Evolutionary conservation across 2,329 filamentous ascomycete genomes (phyloP).

Genomic region (Verticillium klebahnii): DNA sequence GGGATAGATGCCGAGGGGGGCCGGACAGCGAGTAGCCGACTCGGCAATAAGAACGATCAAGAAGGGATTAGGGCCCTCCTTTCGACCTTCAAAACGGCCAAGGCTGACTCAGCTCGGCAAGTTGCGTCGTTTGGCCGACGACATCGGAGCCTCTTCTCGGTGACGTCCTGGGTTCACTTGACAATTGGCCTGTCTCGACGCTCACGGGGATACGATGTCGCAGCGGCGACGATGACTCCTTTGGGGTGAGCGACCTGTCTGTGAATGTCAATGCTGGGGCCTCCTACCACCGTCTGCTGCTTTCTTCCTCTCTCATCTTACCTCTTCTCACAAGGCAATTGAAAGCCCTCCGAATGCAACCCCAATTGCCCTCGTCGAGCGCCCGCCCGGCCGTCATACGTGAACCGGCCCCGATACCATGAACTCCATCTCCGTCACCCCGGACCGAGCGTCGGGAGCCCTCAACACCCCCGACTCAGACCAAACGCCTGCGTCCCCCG

Average conservation of each 20-base stretch:
- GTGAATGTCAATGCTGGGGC: neutral
- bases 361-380: neutral
- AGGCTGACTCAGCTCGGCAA: slow-evolving; percentile 1
- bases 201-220: neutral
- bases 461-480: neutral
- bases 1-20: neutral
- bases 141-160: slow-evolving; percentile 1
- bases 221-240: neutral
- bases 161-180: neutral
- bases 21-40: neutral
- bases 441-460: neutral
- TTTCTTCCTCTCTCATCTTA: neutral
- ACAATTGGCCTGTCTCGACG: neutral
- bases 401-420: neutral
- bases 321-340: neutral
- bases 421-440: neutral
- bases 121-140: slow-evolving; percentile 1
- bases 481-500: neutral
- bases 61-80: neutral
- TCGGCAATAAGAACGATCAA: neutral
- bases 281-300: neutral
- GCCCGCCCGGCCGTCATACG: neutral
- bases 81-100: neutral
- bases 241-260: neutral
- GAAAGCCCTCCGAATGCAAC: neutral